Conservation (phyloP, 371 early-diverging fungal genomes). For the Mucor piriformis region DNA sequence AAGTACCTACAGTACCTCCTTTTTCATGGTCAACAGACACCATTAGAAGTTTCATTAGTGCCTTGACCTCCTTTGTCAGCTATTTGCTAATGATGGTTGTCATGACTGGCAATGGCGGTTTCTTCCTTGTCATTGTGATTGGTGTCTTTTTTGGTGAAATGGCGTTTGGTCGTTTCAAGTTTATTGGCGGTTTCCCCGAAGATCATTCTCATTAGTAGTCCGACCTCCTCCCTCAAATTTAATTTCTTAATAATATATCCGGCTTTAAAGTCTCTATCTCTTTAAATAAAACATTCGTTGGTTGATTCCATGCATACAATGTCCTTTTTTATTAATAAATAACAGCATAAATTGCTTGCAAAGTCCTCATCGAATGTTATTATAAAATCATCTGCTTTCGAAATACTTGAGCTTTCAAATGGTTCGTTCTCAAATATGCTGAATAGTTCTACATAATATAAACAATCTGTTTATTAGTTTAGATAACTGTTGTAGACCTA, state of each 20-base stretch:
- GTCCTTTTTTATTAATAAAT: background rate
- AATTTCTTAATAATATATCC: background rate
- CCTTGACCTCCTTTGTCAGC: slow-evolving; percentile 54
- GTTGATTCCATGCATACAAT: background rate
- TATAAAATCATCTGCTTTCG: too few species aligned
- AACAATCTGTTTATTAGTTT: too few species aligned
- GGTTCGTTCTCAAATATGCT: too few species aligned
- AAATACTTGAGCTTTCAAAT: too few species aligned
- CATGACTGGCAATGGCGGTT: slow-evolving; percentile 82
- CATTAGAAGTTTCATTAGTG: slow-evolving; percentile 49
- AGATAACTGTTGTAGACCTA: too few species aligned
- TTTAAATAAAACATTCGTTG: background rate
- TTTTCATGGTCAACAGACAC: slow-evolving; percentile 59
- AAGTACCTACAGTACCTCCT: slow-evolving; percentile 47
- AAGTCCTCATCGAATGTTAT: too few species aligned
- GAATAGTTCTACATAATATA: too few species aligned
- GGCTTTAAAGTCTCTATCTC: background rate
- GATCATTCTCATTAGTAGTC: slow-evolving; percentile 38
- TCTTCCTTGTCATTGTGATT: slow-evolving; percentile 61
- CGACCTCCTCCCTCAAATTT: background rate
- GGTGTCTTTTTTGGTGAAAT: slow-evolving; percentile 75
- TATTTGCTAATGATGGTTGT: slow-evolving; percentile 80
- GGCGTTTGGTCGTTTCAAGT: slow-evolving; percentile 59
- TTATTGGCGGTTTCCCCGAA: slow-evolving; percentile 27
- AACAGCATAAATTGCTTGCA: too few species aligned